These are phyloP conservation scores for Diddensiella transvaalensis DNA, from an alignment of 805 yeast genomes.

Conservation along the genomic window DNA sequence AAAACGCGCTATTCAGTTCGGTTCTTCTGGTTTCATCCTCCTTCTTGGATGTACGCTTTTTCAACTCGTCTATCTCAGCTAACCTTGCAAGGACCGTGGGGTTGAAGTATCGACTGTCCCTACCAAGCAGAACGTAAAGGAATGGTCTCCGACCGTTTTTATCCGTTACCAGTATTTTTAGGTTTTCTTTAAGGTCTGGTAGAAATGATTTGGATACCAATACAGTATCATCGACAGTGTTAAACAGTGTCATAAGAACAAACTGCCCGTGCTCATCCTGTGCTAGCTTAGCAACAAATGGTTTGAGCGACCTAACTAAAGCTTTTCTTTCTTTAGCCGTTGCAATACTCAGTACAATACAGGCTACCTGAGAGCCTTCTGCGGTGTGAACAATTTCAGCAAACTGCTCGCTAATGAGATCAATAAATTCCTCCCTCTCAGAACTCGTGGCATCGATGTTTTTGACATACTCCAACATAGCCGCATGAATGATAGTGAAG, in stretches of 20 bases:
- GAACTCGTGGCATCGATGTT: constrained; percentile 54
- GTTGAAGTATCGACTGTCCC: constrained; percentile 77
- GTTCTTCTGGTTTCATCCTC: constrained; percentile 70
- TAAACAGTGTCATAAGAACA: constrained; percentile 72
- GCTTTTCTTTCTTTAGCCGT: constrained; percentile 88
- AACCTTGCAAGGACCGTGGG: constrained; percentile 62
- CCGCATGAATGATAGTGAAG: constrained; percentile 92
- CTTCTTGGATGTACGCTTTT: constrained; percentile 75
- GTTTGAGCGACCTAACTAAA: constrained; percentile 67
- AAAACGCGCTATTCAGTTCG: constrained; percentile 62
- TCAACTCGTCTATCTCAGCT: constrained; percentile 54
- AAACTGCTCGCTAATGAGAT: constrained; percentile 77
- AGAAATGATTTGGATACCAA: constrained; percentile 69
- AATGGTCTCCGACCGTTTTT: constrained; percentile 88
- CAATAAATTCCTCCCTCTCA: constrained; percentile 78
- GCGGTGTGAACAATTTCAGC: constrained; percentile 94
- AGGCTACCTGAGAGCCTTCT: constrained; percentile 92
- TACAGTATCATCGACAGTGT: constrained; percentile 93
- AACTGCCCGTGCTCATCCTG: constrained; percentile 82
- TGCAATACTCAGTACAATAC: constrained; percentile 72
- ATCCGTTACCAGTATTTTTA: constrained; percentile 56
- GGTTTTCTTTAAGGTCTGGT: constrained; percentile 46
- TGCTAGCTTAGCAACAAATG: constrained; percentile 71
- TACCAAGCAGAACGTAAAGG: constrained; percentile 71
- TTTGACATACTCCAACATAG: constrained; percentile 82